Evolutionary conservation across 1,284 basidiomycete species (phyloP).

Genomic region (Cutaneotrichosporon spelunceum): DNA sequence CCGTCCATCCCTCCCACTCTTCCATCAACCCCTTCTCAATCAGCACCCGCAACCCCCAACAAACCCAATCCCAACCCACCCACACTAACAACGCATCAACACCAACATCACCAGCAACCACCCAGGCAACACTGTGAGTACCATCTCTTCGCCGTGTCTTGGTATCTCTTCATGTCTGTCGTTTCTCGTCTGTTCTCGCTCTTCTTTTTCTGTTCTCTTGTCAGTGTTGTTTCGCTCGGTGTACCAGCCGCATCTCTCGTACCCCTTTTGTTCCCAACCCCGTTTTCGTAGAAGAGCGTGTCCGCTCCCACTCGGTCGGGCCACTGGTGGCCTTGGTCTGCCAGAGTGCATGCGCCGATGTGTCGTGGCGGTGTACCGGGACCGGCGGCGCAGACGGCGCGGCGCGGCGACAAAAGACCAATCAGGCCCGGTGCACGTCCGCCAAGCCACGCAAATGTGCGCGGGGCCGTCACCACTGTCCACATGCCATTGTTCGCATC

Average conservation of each 20-base stretch:
- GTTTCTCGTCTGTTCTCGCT: neutral
- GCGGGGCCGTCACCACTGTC: neutral
- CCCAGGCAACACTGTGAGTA: neutral
- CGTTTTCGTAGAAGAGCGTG: neutral
- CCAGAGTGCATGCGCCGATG: neutral
- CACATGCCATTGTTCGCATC: neutral
- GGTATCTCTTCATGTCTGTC: neutral
- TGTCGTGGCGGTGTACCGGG: neutral
- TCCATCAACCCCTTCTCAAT: neutral
- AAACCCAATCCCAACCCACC: neutral
- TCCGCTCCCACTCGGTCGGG: neutral
- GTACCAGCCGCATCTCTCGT: neutral
- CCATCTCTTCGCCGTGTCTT: neutral
- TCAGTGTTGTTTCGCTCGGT: neutral
- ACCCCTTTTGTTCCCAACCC: neutral
- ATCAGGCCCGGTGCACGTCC: neutral
- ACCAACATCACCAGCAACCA: neutral
- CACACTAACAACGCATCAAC: neutral
- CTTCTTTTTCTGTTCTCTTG: neutral
- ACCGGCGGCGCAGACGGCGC: too few relatives aligned
- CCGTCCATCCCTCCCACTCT: neutral
- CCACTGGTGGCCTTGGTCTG: neutral
- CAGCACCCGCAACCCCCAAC: neutral
- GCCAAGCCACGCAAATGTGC: constrained; percentile 1
- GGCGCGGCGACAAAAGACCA: neutral